Evolutionary conservation across 2,329 filamentous ascomycete genomes (phyloP), one percentile per base, ranked within the genome.

Genomic region (Elsinoe perseae): DNA sequence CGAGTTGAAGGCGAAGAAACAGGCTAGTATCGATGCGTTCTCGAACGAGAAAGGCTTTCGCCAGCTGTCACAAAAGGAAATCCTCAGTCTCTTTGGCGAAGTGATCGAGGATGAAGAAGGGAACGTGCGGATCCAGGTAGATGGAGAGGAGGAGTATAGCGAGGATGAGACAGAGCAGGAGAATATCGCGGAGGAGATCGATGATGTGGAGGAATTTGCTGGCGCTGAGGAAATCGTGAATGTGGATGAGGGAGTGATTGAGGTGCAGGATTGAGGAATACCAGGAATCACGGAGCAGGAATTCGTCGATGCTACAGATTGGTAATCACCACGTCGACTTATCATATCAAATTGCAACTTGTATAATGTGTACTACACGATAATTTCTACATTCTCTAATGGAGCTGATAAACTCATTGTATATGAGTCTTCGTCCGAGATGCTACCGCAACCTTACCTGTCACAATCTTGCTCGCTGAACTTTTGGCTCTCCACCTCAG

Each of bases 1-100:
- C 0, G 46, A 66, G 0, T 73, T 87, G 60, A 85, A 89, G 58
- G 58, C 72, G 0, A 54, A 63, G 0, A 89, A 89, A 62, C 62
- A 73, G 55, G 34, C 58, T 14, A 70, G 75, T 60, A 76, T 77
- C 57, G 69, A 73, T 30, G 57, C 61, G 57, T 68, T 78, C 0
- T 69, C 70, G 52, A 69, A 74, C 1, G 72, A 81, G 3, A 66
- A 70, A 62, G 55, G 56, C 54, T 63, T 32, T 59, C 69, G 63
- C 66, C 65, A 65, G 18, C 61, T 74, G 14, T 57, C 59, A 0
- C 63, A 74, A 3, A 60, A 65, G 2, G 72, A 78, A 16, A 60
- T 80, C 6, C 68, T 77, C 61, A 65, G 68, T 2, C 65, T 80
- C 1, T 79, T 80, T 54, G 76, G 76, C 0, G 66, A 69, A 25